These are phyloP conservation scores for Scedosporium dehoogii DNA, from an alignment of 2,329 filamentous ascomycete species.

Conservation along the genomic window DNA sequence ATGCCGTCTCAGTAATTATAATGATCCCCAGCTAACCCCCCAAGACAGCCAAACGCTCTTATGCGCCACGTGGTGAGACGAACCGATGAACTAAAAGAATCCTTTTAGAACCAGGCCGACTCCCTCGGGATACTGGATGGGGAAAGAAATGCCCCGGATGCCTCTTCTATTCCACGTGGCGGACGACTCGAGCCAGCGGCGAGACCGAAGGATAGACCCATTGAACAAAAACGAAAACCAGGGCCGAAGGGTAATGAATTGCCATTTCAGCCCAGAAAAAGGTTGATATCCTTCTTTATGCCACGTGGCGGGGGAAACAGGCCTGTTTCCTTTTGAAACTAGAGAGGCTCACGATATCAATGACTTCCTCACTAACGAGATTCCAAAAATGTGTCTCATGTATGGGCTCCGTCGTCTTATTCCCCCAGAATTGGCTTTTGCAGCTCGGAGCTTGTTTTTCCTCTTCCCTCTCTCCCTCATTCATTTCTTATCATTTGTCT, in stretches of 20 bases:
- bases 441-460: not conserved
- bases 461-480: not conserved
- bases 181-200: not conserved
- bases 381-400: not conserved
- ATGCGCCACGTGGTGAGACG: not conserved
- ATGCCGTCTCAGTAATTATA: not conserved
- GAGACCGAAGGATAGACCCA: not conserved
- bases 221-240: not conserved
- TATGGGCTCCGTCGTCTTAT: not conserved
- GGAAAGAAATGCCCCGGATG: not conserved
- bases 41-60: not conserved
- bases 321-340: too few relatives aligned
- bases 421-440: too few relatives aligned
- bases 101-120: not conserved
- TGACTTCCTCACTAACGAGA: not conserved
- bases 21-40: not conserved
- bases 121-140: not conserved
- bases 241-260: not conserved
- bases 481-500: not conserved
- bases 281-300: not conserved
- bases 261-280: not conserved
- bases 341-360: not conserved
- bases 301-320: not conserved
- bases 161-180: slow-evolving; percentile 1
- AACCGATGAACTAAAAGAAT: not conserved